These are phyloP conservation scores for Phytophthora nicotianae DNA, from an alignment of 352 stramenopile species.

Conservation along the genomic window DNA sequence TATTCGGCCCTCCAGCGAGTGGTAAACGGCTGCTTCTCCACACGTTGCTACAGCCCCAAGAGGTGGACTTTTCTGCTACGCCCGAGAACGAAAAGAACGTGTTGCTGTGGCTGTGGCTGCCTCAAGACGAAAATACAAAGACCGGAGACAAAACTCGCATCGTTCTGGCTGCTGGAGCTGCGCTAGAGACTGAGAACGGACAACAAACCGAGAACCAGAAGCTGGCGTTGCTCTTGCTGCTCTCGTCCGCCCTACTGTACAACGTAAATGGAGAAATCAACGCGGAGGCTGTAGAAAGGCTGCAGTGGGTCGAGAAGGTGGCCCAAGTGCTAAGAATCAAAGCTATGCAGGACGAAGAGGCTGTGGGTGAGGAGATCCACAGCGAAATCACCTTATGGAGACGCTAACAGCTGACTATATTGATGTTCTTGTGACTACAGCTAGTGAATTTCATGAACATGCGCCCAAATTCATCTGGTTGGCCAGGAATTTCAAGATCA, in stretches of 20 bases:
- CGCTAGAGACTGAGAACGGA: slow-evolving; percentile 11
- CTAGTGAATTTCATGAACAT: slow-evolving; percentile 50
- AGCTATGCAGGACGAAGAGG: slow-evolving; percentile 61
- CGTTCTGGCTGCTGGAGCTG: slow-evolving; percentile 30
- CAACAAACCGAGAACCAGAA: slow-evolving; percentile 24
- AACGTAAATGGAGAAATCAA: slow-evolving; percentile 64
- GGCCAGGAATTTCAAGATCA: slow-evolving; percentile 67
- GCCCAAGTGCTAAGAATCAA: slow-evolving; percentile 50
- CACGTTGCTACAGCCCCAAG: slow-evolving; percentile 43
- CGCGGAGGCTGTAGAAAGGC: slow-evolving; percentile 40
- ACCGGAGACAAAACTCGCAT: slow-evolving; percentile 17
- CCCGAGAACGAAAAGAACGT: slow-evolving; percentile 20
- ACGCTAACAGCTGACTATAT: slow-evolving; percentile 16
- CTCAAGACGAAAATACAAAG: not conserved
- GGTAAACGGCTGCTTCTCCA: slow-evolving; percentile 56
- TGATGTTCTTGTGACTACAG: slow-evolving; percentile 19
- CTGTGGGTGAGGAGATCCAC: slow-evolving; percentile 39
- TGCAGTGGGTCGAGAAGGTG: slow-evolving; percentile 57
- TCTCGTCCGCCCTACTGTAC: slow-evolving; percentile 66
- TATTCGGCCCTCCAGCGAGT: slow-evolving; percentile 44
- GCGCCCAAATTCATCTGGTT: slow-evolving; percentile 71
- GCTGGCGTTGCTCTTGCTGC: slow-evolving; percentile 55
- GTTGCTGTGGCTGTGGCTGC: slow-evolving; percentile 57
- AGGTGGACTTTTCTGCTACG: slow-evolving; percentile 27
- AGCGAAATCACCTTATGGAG: not conserved